A percentile compares a stretch with the other conserved stretches of the same genome.
Evolutionary conservation across 495 filamentous ascomycete genomes (phyloP).

Genomic region (Endocarpon pusillum): DNA sequence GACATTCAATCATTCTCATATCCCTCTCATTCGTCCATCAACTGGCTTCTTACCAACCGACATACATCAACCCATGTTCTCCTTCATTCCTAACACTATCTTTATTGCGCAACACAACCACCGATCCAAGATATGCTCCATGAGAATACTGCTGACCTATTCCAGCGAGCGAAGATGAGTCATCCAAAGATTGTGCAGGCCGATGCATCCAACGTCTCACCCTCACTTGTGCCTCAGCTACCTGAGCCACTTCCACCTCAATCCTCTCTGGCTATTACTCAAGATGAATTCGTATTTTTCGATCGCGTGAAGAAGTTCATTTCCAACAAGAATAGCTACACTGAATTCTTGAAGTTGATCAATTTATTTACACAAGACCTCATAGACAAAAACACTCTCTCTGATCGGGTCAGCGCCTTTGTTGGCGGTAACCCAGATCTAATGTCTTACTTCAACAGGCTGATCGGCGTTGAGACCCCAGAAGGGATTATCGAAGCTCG

Average conservation of each 20-base stretch:
- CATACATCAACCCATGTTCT: not conserved
- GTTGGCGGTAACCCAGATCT: slow-evolving; percentile 79
- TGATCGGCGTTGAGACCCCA: slow-evolving; percentile 49
- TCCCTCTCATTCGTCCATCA: no score
- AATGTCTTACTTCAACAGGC: slow-evolving; percentile 66
- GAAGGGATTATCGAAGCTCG: slow-evolving; percentile 68
- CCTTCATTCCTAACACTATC: no score
- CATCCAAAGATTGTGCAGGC: slow-evolving; percentile 41
- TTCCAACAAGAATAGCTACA: slow-evolving; percentile 74
- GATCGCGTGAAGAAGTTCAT: slow-evolving; percentile 95
- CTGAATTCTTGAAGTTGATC: slow-evolving; percentile 88
- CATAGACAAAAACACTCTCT: slow-evolving; percentile 63
- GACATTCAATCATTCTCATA: no score
- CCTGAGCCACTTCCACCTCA: slow-evolving; percentile 73
- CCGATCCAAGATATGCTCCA: no score
- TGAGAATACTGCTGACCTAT: not conserved
- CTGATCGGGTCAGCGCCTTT: slow-evolving; percentile 66
- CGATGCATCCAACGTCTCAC: slow-evolving; percentile 60
- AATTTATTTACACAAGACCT: slow-evolving; percentile 85
- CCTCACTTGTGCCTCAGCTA: slow-evolving; percentile 68
- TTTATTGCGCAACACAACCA: no score
- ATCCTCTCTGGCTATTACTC: slow-evolving; percentile 32
- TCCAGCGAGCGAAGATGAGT: slow-evolving; percentile 49
- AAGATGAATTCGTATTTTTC: slow-evolving; percentile 84
- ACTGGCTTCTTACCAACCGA: not conserved